These are phyloP conservation scores for Fusarium cyanostomum DNA, from an alignment of 2,329 filamentous ascomycete species.

Conservation along the genomic window DNA sequence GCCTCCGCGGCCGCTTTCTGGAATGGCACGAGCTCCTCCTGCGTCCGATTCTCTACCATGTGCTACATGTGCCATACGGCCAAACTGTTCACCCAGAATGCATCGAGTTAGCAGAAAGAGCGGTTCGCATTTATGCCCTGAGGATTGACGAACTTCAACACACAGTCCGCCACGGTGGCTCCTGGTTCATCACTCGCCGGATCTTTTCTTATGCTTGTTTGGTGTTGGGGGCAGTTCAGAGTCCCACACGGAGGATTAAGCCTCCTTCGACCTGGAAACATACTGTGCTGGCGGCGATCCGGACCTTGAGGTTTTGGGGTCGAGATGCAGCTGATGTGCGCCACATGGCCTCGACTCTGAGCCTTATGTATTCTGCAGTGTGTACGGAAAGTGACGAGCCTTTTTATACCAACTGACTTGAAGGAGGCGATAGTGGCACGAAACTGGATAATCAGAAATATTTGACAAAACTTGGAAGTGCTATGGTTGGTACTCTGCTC, in stretches of 20 bases:
- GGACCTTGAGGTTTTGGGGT: conserved; percentile 3
- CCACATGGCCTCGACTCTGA: neutral
- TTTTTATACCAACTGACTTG: too few relatives aligned
- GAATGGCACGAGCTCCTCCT: conserved; percentile 19
- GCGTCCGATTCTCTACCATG: conserved; percentile 18
- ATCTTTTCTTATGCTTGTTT: conserved; percentile 14
- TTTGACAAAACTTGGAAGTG: too few relatives aligned
- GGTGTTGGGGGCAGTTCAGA: neutral
- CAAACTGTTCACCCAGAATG: neutral
- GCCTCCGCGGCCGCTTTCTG: conserved; percentile 10
- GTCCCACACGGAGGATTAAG: neutral
- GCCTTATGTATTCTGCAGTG: neutral
- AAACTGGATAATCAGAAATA: too few relatives aligned
- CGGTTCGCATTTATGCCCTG: neutral
- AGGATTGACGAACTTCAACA: neutral
- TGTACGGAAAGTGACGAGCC: neutral
- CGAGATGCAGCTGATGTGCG: conserved; percentile 1
- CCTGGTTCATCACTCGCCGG: conserved; percentile 14
- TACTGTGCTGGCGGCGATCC: neutral
- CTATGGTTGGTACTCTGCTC: too few relatives aligned
- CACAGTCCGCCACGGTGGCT: conserved; percentile 14
- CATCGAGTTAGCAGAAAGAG: neutral
- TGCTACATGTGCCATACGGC: conserved; percentile 1
- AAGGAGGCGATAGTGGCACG: too few relatives aligned
- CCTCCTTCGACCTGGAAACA: conserved; percentile 6